Percentiles rank a stretch among this genome's conserved stretches.
These are phyloP conservation scores for Mycena crocata DNA, from an alignment of 768 basidiomycete species.

Conservation along the genomic window DNA sequence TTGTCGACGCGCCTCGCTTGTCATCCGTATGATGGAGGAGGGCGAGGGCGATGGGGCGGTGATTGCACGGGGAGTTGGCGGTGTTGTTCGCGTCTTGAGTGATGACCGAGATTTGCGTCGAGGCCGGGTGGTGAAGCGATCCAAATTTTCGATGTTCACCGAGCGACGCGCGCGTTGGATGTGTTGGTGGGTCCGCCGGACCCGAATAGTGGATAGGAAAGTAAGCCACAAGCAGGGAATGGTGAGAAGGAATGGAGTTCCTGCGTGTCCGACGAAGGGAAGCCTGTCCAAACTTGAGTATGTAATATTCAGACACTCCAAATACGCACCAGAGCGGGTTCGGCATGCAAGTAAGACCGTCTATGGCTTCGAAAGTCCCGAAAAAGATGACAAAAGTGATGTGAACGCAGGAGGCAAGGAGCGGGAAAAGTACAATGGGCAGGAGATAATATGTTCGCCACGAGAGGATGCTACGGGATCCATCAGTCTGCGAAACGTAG, in stretches of 20 bases:
- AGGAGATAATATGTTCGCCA: conserved; percentile 30
- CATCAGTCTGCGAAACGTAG: background rate
- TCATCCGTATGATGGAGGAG: background rate
- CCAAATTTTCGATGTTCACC: conserved; percentile 12
- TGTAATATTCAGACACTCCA: too few species aligned
- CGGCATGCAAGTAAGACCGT: conserved; percentile 19
- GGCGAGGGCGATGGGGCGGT: conserved; percentile 16
- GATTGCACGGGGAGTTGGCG: conserved; percentile 23
- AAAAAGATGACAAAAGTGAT: conserved; percentile 27
- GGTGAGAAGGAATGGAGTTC: conserved; percentile 28
- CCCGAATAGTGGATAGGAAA: conserved; percentile 10
- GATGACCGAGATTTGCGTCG: conserved; percentile 9
- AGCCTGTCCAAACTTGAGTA: conserved; percentile 12
- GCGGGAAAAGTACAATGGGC: conserved; percentile 28
- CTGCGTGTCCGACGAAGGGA: conserved; percentile 19
- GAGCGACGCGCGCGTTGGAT: conserved; percentile 33
- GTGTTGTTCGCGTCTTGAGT: background rate
- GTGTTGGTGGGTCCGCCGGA: conserved; percentile 23
- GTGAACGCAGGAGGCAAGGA: conserved; percentile 29
- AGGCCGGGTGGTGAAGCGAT: conserved; percentile 21
- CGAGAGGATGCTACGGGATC: conserved; percentile 1
- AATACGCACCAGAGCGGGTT: conserved; percentile 25
- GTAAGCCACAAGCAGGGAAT: conserved; percentile 27
- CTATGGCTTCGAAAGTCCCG: conserved; percentile 20
- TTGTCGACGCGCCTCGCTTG: conserved; percentile 8